Conservation (phyloP, 2,329 filamentous ascomycete species). For the Sclerotinia glacialis region DNA sequence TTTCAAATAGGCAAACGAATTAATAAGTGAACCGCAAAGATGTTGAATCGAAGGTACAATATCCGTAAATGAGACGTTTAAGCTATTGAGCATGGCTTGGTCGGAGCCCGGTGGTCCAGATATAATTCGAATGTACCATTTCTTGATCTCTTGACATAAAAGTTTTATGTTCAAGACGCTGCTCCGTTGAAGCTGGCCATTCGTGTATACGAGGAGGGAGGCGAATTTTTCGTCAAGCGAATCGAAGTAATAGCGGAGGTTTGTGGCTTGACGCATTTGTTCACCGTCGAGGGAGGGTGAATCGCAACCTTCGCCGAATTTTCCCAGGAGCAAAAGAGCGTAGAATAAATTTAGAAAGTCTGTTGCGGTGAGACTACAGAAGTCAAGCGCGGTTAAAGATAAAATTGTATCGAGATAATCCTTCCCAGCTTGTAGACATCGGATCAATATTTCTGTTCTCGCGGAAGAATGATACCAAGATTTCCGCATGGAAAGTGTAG, state of each 20-base stretch:
- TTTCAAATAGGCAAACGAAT: neutral
- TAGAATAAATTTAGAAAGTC: slow-evolving; percentile 30
- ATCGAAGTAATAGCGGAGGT: slow-evolving; percentile 29
- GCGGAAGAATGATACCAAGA: slow-evolving; percentile 30
- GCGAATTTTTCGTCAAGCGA: slow-evolving; percentile 23
- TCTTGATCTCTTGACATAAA: neutral
- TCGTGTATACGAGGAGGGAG: neutral
- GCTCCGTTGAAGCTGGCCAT: neutral
- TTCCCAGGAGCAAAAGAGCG: slow-evolving; percentile 28
- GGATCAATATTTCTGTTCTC: slow-evolving; percentile 27
- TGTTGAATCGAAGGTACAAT: slow-evolving; percentile 2
- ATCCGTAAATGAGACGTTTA: neutral
- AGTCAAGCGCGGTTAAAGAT: slow-evolving; percentile 10
- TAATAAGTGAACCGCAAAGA: neutral
- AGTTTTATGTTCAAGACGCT: slow-evolving; percentile 8
- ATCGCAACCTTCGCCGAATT: slow-evolving; percentile 24
- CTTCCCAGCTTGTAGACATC: slow-evolving; percentile 28
- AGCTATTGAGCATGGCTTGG: neutral
- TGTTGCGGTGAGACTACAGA: slow-evolving; percentile 21
- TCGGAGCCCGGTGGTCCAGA: neutral
- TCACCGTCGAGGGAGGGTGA: slow-evolving; percentile 21
- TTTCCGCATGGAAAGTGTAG: neutral
- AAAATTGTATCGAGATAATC: slow-evolving; percentile 29
- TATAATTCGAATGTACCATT: neutral
- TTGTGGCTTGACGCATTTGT: slow-evolving; percentile 22